Base-by-base conservation (phyloP, 257 asterid genomes). In the Datura wrightii region DNA sequence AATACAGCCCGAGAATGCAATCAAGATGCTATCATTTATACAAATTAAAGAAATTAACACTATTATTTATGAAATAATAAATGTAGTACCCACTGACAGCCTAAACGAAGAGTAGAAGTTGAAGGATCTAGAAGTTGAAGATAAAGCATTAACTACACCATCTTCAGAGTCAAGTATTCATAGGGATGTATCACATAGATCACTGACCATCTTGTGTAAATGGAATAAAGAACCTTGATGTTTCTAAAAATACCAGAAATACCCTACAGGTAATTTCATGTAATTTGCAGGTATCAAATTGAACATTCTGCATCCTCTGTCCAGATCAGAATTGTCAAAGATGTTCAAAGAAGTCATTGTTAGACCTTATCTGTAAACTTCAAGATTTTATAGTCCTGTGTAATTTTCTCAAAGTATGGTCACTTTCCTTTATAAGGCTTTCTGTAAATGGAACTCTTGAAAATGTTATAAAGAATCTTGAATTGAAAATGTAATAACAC, bases 361-460 rank as follows among this genome's bases (percentile, higher is more conserved):
- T 31, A 78, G 82, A 52, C 16, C 82, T 46, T 78, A 31, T 15
- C 14, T 0, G 62, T 50, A 6, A 8, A 78, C 34, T 78, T 78
- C 34, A 78, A 52, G 9, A 52, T 50, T 52, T 78, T 13, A 31
- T 52, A 52, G 82, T 31, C 42, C 15, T 3, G 24, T 7, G 14
- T 31, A 78, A 78, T 50, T 76, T 24, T 46, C n/a, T 74, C 60
- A 6, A 7, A 50, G 31, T 50, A 24, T 13, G 82, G 46, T 4
- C 58, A 52, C 82, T 50, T 74, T 74, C 81, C 60, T 13, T 24
- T 24, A 50, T 7, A 34, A 76, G 82, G 82, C 15, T 50, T 74
- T 74, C 66, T 3, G 37, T 72, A 55, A 44, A 53, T 59, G 56
- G 14, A 52, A 50, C 60, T 76, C 24, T 24, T 14, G 81, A 76